Conservation (phyloP, 805 yeast species). For the Brettanomyces nanus region DNA sequence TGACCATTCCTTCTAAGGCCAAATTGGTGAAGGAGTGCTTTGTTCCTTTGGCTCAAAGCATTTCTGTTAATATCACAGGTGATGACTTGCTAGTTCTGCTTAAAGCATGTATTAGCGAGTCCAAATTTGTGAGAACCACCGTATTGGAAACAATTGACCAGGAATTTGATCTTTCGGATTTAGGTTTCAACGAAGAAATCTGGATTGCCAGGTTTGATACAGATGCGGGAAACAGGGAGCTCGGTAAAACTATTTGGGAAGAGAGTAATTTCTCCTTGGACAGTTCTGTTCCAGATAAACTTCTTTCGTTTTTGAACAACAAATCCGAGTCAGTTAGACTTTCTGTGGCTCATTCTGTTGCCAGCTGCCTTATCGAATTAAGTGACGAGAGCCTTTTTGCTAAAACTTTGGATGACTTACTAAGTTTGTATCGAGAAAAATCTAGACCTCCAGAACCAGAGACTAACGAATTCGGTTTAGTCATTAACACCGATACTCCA, state of each 20-base stretch:
- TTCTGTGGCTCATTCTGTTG: conserved; percentile 64
- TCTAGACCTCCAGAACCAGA: conserved; percentile 71
- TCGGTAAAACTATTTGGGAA: conserved; percentile 80
- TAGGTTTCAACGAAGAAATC: conserved; percentile 41
- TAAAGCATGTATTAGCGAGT: conserved; percentile 48
- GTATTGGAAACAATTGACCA: conserved; percentile 79
- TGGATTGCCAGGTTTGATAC: conserved; percentile 76
- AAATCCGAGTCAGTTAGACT: conserved; percentile 60
- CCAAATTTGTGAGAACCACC: conserved; percentile 65
- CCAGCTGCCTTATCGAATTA: conserved; percentile 40
- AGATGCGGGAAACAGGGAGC: conserved; percentile 48
- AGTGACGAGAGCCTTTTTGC: conserved; percentile 15
- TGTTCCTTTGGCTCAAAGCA: conserved; percentile 65
- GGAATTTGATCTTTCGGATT: conserved; percentile 57
- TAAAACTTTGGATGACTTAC: conserved; percentile 36
- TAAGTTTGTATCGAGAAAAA: conserved; percentile 49
- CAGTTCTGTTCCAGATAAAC: conserved; percentile 33
- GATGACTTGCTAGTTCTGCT: conserved; percentile 55
- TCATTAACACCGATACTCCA: conserved; percentile 49
- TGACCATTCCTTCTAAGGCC: conserved; percentile 70
- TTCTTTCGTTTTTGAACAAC: conserved; percentile 44
- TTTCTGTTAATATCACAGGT: conserved; percentile 51
- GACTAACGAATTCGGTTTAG: conserved; percentile 73
- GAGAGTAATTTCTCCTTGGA: conserved; percentile 54
- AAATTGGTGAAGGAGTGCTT: conserved; percentile 81